Evolutionary conservation across 441 rosid species (phyloP).

Genomic region (Populus hybrid): DNA sequence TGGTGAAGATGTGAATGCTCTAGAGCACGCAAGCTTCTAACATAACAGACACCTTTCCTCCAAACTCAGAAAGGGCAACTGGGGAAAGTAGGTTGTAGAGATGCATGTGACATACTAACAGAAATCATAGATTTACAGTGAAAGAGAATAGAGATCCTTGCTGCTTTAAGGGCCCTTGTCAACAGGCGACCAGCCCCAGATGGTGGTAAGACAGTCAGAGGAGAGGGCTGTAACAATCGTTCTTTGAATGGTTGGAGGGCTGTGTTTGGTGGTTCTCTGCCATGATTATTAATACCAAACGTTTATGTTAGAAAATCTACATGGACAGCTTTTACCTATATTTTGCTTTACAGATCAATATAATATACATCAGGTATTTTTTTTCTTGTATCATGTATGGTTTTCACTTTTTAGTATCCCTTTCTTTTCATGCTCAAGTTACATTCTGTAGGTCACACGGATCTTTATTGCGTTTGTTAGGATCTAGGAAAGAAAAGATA

Average conservation of each 20-base stretch:
- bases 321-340: not conserved
- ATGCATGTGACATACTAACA: not conserved
- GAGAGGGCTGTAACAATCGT: constrained; percentile 13
- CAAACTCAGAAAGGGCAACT: constrained; percentile 14
- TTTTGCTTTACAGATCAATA: constrained; percentile 18
- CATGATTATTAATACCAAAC: constrained; percentile 23
- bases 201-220: constrained; percentile 12
- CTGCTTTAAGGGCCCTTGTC: not conserved
- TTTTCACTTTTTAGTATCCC: not conserved
- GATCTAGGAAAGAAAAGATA: too few relatives aligned
- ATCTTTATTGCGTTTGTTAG: not conserved
- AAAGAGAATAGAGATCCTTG: not conserved
- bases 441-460: not conserved
- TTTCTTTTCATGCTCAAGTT: constrained; percentile 1
- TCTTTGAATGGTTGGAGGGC: constrained; percentile 40
- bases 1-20: constrained; percentile 48
- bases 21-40: constrained; percentile 48
- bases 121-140: not conserved
- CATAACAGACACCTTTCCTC: constrained; percentile 1
- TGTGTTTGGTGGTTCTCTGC: constrained; percentile 25
- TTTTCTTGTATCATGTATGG: not conserved
- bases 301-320: constrained; percentile 12
- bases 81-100: not conserved
- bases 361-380: too few relatives aligned
- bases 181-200: constrained; percentile 9